These are phyloP conservation scores for Geranium incanum DNA, from an alignment of 441 rosid genomes.

Conservation along the genomic window DNA sequence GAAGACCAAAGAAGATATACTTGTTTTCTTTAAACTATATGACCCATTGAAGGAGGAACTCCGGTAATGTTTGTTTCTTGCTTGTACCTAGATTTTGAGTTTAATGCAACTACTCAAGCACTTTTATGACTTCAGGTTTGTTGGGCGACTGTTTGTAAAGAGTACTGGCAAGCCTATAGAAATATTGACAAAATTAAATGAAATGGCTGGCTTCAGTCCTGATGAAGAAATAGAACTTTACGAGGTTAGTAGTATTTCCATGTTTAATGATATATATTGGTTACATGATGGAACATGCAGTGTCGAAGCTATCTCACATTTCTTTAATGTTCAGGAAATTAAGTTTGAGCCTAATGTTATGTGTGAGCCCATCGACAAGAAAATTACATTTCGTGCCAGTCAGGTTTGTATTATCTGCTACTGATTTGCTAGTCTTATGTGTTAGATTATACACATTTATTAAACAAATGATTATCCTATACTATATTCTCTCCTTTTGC, in stretches of 20 bases:
- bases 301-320: neutral
- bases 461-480: slow-evolving; percentile 12
- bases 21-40: slow-evolving; percentile 65
- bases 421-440: neutral
- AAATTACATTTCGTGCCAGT: slow-evolving; percentile 36
- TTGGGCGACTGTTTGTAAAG: slow-evolving; percentile 59
- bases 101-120: slow-evolving; percentile 6
- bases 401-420: slow-evolving; percentile 33
- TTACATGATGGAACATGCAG: neutral
- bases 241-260: slow-evolving; percentile 48
- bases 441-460: neutral
- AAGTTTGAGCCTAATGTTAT: slow-evolving; percentile 57
- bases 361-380: slow-evolving; percentile 56
- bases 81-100: slow-evolving; percentile 11
- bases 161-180: slow-evolving; percentile 51
- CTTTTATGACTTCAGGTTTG: slow-evolving; percentile 41
- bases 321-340: slow-evolving; percentile 42
- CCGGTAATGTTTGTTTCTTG: slow-evolving; percentile 34
- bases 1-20: slow-evolving; percentile 55
- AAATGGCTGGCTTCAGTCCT: slow-evolving; percentile 81
- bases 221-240: slow-evolving; percentile 83
- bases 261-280: slow-evolving; percentile 7
- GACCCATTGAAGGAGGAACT: slow-evolving; percentile 52
- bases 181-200: slow-evolving; percentile 48
- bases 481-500: slow-evolving; percentile 19